These are phyloP conservation scores for Blastomyces silverae DNA, from an alignment of 2,329 filamentous ascomycete genomes.

Conservation along the genomic window DNA sequence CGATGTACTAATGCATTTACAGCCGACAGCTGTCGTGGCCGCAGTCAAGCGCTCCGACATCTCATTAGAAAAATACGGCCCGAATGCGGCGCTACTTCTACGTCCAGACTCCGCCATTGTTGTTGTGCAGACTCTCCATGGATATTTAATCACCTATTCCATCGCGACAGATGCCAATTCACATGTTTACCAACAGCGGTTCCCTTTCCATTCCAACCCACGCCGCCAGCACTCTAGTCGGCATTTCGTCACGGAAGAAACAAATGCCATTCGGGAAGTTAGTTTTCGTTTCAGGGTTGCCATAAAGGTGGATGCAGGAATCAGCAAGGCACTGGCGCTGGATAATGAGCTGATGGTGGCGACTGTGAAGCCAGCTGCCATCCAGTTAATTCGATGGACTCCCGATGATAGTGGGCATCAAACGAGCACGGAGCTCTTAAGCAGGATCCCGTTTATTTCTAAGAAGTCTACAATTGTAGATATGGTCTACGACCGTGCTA, in stretches of 20 bases:
- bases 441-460: slow-evolving; percentile 76
- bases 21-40: slow-evolving; percentile 85
- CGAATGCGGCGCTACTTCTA: slow-evolving; percentile 75
- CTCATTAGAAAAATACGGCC: slow-evolving; percentile 76
- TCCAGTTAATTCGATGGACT: slow-evolving; percentile 94
- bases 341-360: slow-evolving; percentile 91
- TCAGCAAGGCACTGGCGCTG: slow-evolving; percentile 76
- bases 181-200: slow-evolving; percentile 76
- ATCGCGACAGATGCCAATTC: slow-evolving; percentile 76
- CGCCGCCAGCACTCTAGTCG: slow-evolving; percentile 42
- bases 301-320: slow-evolving; percentile 94
- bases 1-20: slow-evolving; percentile 26
- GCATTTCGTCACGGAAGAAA: slow-evolving; percentile 69
- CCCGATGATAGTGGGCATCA: slow-evolving; percentile 75
- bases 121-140: slow-evolving; percentile 76
- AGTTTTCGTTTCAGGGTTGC: slow-evolving; percentile 94
- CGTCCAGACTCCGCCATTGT: slow-evolving; percentile 88
- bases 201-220: slow-evolving; percentile 46
- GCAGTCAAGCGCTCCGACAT: slow-evolving; percentile 72
- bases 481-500: slow-evolving; percentile 90
- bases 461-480: slow-evolving; percentile 70
- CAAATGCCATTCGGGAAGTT: slow-evolving; percentile 72
- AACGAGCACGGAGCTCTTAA: slow-evolving; percentile 83
- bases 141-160: slow-evolving; percentile 91
- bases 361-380: slow-evolving; percentile 82